Conservation (phyloP, 257 asterid species). For the Capsicum baccatum region DNA sequence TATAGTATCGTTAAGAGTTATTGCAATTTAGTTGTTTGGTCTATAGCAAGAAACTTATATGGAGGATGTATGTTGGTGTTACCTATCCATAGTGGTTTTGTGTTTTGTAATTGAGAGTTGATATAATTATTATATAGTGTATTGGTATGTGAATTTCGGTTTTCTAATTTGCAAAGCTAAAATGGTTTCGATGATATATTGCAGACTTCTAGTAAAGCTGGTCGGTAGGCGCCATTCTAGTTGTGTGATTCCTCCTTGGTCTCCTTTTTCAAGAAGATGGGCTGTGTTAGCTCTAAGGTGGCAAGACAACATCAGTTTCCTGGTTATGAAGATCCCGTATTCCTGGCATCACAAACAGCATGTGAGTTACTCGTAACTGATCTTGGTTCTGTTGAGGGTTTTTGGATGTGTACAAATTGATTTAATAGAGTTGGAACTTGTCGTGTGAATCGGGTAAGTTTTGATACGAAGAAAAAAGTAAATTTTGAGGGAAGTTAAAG, state of each 20-base stretch:
- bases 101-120: not conserved
- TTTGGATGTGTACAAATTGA: not conserved
- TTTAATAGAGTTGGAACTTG: not conserved
- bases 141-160: not conserved
- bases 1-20: not conserved
- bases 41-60: not conserved
- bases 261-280: conserved; percentile 58
- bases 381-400: not conserved
- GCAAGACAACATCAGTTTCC: conserved; percentile 68
- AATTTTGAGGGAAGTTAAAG: not conserved
- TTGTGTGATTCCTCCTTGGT: conserved; percentile 48
- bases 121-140: not conserved
- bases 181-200: conserved; percentile 68
- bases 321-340: conserved; percentile 83
- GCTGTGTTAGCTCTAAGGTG: conserved; percentile 77
- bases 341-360: conserved; percentile 91
- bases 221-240: conserved; percentile 44
- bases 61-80: not conserved
- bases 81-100: not conserved
- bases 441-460: not conserved
- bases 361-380: conserved; percentile 56
- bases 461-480: not conserved
- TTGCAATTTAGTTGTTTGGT: not conserved
- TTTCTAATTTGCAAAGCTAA: conserved; percentile 54
- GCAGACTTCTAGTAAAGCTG: conserved; percentile 44